Percentiles rank a stretch among this genome's conserved stretches.
Conservation (phyloP, 495 filamentous ascomycete species). For the Trichoderma reesei region DNA sequence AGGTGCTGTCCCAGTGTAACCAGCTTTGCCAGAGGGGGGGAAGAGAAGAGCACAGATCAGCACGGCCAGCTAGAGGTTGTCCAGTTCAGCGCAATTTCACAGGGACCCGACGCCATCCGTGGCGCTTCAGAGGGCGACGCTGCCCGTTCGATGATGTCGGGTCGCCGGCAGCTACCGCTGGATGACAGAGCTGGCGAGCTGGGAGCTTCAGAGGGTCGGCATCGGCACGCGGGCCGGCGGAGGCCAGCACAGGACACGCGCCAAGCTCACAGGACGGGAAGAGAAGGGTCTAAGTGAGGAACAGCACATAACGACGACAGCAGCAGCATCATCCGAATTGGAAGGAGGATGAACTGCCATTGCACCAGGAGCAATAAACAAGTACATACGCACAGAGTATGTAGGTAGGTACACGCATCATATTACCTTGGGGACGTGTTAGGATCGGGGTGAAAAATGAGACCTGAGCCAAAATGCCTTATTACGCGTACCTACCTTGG, state of each 20-base stretch:
- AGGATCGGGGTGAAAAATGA: neutral
- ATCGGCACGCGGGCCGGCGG: neutral
- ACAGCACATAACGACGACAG: neutral
- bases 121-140: neutral
- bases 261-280: neutral
- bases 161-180: neutral
- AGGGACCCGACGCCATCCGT: neutral
- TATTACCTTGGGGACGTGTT: neutral
- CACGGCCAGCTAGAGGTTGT: too few species aligned
- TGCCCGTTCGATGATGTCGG: too few species aligned
- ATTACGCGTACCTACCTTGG: too few species aligned
- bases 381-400: constrained; percentile 6
- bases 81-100: neutral
- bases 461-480: neutral
- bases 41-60: neutral
- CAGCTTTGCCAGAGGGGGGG: neutral
- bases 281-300: neutral
- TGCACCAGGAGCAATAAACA: neutral
- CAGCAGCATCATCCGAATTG: neutral
- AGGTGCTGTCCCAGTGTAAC: constrained; percentile 6
- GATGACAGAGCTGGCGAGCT: neutral
- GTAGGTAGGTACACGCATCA: neutral
- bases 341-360: neutral
- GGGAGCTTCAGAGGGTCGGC: neutral
- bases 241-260: neutral